Percentiles rank a stretch among this genome's conserved stretches.
Conservation (phyloP, 1,139 yeast species). For the Pneumocystis wakefieldiae region DNA sequence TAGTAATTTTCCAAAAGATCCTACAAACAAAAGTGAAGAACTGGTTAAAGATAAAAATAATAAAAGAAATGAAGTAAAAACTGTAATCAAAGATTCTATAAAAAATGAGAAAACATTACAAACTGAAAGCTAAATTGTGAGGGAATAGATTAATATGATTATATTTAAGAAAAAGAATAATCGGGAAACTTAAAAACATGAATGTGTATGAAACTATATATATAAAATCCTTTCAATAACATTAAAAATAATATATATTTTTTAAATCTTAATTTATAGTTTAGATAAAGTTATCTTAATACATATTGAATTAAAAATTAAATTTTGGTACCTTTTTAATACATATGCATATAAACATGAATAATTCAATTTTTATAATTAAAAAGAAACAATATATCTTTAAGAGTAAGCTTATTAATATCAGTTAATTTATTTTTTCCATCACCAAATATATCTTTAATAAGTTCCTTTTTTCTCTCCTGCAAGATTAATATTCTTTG, state of each 20-base stretch:
- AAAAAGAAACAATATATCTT: background rate
- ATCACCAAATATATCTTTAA: background rate
- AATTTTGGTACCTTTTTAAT: no score
- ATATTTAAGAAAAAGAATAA: background rate
- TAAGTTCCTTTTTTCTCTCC: slow-evolving; percentile 31
- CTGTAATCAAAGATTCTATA: background rate
- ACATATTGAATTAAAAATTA: no score
- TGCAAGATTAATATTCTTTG: slow-evolving; percentile 75
- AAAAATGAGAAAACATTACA: background rate
- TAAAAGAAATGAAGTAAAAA: background rate
- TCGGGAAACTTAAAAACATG: background rate
- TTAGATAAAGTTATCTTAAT: no score
- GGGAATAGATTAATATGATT: background rate
- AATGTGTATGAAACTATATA: background rate
- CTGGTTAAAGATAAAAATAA: background rate
- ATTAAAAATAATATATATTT: no score
- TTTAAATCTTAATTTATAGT: no score
- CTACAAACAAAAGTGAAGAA: background rate
- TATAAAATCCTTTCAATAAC: no score
- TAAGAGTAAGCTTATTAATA: background rate
- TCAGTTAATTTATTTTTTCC: background rate
- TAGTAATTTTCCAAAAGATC: background rate
- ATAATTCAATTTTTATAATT: background rate
- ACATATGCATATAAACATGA: no score
- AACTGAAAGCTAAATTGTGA: background rate